phyloP scores from a whole-genome alignment of 768 basidiomycete genomes.

The Austroboletus eburneus region DNA sequence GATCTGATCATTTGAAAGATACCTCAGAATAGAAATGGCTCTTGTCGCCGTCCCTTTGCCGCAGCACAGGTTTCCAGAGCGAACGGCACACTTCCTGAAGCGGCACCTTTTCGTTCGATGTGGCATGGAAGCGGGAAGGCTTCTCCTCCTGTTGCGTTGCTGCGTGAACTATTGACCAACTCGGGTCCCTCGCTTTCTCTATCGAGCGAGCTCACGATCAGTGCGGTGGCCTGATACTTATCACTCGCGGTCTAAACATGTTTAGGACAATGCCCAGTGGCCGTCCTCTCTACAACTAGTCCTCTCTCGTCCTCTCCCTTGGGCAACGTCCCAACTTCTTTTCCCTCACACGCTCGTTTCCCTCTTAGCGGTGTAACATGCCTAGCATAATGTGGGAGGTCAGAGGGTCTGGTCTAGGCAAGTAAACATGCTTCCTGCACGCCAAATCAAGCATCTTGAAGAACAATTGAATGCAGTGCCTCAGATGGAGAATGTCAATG shows the following conservation, averaged over 20 bases:
- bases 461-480: conserved; percentile 7
- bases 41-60: conserved; percentile 6
- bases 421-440: conserved; percentile 13
- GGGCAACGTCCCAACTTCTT: not conserved
- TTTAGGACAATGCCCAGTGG: conserved; percentile 2
- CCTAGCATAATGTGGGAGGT: conserved; percentile 76
- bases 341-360: conserved; percentile 21
- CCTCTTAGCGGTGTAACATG: conserved; percentile 72
- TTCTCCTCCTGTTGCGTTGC: conserved; percentile 21
- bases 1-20: no score
- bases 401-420: conserved; percentile 72
- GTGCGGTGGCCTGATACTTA: conserved; percentile 8
- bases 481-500: conserved; percentile 78
- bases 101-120: conserved; percentile 8
- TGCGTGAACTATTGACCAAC: not conserved
- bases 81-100: conserved; percentile 10
- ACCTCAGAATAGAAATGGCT: no score
- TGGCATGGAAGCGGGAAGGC: conserved; percentile 14
- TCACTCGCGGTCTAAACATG: conserved; percentile 1
- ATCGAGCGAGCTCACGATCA: conserved; percentile 1
- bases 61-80: conserved; percentile 16
- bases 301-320: not conserved
- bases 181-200: conserved; percentile 4
- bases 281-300: not conserved
- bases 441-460: conserved; percentile 12